Base-by-base conservation (phyloP, 495 filamentous ascomycete species). In the Pseudomonodictys pantanalensis region DNA sequence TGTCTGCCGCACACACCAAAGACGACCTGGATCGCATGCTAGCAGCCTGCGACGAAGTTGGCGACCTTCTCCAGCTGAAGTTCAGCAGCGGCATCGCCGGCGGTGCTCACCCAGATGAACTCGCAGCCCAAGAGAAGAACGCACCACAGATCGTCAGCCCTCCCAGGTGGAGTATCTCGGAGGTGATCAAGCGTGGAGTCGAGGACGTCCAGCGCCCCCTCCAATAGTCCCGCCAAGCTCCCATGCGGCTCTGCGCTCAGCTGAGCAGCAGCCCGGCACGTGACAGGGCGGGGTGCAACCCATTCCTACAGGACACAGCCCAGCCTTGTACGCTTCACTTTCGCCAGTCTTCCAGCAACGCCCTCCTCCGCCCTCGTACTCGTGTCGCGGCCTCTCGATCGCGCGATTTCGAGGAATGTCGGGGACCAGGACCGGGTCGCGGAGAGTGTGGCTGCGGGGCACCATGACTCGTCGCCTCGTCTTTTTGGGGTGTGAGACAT, bases 1-100 rank as follows among this genome's bases (percentile, higher is more conserved):
- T 98, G 24, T 96, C 90, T 10, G 88, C 93, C 12, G 89, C 93
- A 3, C 93, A 98, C 76, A 98, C 91, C 67, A 98, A 98, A 76
- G 93, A 97, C 53, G 93, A 98, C 71, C 80, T 98, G 60, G 95
- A 98, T 73, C 86, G 92, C 18, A 77, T 97, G 53, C 80, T 98
- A 28, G 78, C 83, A 11, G 93, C 95, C 20, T 97, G 92, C 69
- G 90, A 97, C 66, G 89, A 96, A 71, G 86, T 96, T 51, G 92
- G 92, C 57, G 87, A 96, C 69, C 81, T 93, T 35, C 77, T 98
- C 20, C 92, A 98, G 69, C 77, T 97, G 67, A 98, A 97, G 74
- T 97, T 95, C 76, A 95, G 91, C 1, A 95, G 89, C 17, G 93
- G 93, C 58, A 81, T 97, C 60, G 91, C 93, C 6, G 93, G 93